Base-by-base conservation (phyloP, 2,329 filamentous ascomycete genomes). In the Nemania abortiva region DNA sequence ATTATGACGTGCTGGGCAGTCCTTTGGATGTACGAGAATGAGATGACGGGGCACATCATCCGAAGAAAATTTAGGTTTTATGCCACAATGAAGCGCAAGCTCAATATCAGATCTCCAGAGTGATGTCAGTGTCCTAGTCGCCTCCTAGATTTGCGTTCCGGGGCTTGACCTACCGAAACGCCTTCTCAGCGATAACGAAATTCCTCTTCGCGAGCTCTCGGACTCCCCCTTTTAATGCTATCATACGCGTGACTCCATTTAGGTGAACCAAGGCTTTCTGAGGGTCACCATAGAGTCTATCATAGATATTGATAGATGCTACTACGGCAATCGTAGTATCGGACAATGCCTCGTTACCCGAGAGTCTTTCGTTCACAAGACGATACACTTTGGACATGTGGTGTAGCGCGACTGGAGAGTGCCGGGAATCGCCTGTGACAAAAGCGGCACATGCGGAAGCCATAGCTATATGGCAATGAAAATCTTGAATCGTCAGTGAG, bases 321-420 rank as follows among this genome's bases (percentile, higher is more conserved):
- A 79, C 72, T 7, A 78, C 74, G n/a, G 70, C 74, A 6, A 79
- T 69, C 4, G 74, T 76, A 20, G 73, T 71, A 52, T 78, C 74
- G 4, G 74, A 74, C 5, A 77, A 63, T 6, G 75, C 74, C 5
- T 76, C 72, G 1, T 55, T 24, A 20, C 74, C 65, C 9, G 70
- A 72, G 1, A 78, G 62, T 20, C 70, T 57, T 60, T 72, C 45
- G 13, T 73, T 75, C 27, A 78, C 60, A 13, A 69, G 68, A 11
- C 62, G 53, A 49, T 77, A 73, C 1, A 74, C 71, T 49, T 69
- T 60, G 18, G 72, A 73, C 37, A 78, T 68, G 50, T 76, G 71
- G 54, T 72, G 65, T 42, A 77, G 49, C 13, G 61, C 66, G 22
- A 63, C 50, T 6, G 63, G 54, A 10, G 70, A 69, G 7, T 69